A percentile compares a stretch with the other conserved stretches of the same genome.
Conservation (phyloP, 305 asterid species). For the Lippia alba region DNA sequence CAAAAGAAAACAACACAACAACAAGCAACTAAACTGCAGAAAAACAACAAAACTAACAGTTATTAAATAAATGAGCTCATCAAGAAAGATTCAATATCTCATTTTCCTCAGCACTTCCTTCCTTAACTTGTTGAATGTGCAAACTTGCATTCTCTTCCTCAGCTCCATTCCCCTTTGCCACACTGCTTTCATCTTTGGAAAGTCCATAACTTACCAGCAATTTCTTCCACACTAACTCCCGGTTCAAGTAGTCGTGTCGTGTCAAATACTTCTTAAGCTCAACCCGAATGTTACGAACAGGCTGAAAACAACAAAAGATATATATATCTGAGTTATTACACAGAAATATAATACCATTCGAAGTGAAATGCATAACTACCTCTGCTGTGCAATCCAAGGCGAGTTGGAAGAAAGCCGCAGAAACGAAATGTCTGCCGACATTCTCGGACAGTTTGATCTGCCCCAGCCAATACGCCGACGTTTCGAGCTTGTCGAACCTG, state of each 20-base stretch:
- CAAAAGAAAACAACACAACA: background rate
- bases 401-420: conserved; percentile 65
- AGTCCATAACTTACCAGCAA: conserved; percentile 58
- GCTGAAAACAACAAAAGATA: conserved; percentile 43
- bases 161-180: conserved; percentile 14
- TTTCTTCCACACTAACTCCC: conserved; percentile 61
- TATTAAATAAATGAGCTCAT: background rate
- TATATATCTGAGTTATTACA: background rate
- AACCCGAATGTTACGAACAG: conserved; percentile 53
- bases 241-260: conserved; percentile 56
- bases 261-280: conserved; percentile 71
- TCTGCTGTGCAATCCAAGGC: conserved; percentile 76
- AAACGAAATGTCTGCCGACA: conserved; percentile 64
- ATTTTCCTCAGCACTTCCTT: conserved; percentile 27
- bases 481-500: conserved; percentile 72
- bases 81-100: conserved; percentile 24
- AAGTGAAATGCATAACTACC: conserved; percentile 40
- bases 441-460: conserved; percentile 79
- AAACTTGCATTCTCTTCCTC: conserved; percentile 36
- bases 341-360: no score
- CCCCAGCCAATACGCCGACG: conserved; percentile 71
- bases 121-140: conserved; percentile 25
- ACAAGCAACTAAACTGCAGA: background rate
- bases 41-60: background rate
- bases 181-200: conserved; percentile 43